These are phyloP conservation scores for Cytospora schulzeri DNA, from an alignment of 2,329 filamentous ascomycete genomes.

Conservation along the genomic window DNA sequence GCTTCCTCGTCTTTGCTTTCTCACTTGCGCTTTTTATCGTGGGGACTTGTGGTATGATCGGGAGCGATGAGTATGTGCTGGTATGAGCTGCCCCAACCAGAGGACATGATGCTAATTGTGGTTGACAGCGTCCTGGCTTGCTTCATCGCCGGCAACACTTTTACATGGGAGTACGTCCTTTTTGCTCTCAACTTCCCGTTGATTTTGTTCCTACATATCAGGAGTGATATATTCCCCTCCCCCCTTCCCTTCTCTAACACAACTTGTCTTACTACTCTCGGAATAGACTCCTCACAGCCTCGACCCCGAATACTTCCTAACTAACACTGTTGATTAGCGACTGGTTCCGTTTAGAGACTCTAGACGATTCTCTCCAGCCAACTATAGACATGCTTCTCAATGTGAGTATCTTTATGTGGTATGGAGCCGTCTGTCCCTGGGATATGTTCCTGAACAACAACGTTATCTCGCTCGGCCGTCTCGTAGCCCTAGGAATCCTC, in stretches of 20 bases:
- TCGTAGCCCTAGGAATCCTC: conserved; percentile 73
- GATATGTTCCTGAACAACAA: conserved; percentile 63
- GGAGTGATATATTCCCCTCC: too few species aligned
- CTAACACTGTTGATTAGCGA: conserved; percentile 45
- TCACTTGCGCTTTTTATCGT: conserved; percentile 83
- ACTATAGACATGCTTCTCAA: conserved; percentile 96
- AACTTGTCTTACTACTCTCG: too few species aligned
- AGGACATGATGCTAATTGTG: background rate
- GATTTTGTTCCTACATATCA: too few species aligned
- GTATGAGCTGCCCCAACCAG: background rate
- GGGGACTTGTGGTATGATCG: conserved; percentile 83
- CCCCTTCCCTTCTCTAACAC: too few species aligned
- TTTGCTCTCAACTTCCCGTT: too few species aligned
- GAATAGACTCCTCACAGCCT: too few species aligned
- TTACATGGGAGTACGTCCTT: conserved; percentile 70
- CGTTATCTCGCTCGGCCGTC: conserved; percentile 72
- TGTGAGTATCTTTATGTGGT: conserved; percentile 87
- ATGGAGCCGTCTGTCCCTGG: conserved; percentile 85
- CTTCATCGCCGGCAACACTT: conserved; percentile 88
- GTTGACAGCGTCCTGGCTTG: conserved; percentile 69
- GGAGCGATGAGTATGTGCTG: conserved; percentile 68
- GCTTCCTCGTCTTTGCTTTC: conserved; percentile 84
- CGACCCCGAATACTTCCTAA: too few species aligned
- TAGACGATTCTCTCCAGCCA: conserved; percentile 89
- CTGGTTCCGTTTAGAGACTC: conserved; percentile 87